Conservation (phyloP, 2,329 filamentous ascomycete genomes). For the Ceratocystis colombiana region DNA sequence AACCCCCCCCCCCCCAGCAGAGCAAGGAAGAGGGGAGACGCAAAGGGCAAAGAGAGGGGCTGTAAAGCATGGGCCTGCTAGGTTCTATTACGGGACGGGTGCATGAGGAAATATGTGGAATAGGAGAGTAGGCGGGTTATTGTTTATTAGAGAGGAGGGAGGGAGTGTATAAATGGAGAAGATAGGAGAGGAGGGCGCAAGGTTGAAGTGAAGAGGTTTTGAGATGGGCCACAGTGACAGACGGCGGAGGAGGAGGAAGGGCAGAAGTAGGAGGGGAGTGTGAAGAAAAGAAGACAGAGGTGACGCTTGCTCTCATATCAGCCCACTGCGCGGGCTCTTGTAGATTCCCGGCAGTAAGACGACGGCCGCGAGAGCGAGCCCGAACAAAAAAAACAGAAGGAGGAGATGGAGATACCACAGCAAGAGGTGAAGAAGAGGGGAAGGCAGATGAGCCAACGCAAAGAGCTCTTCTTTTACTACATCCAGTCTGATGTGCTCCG, state of each 20-base stretch:
- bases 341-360: not conserved
- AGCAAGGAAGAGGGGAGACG: not conserved
- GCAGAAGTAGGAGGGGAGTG: not conserved
- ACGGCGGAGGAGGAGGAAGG: not conserved
- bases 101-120: not conserved
- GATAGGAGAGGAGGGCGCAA: not conserved
- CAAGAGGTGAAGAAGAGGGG: not conserved
- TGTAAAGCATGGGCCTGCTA: not conserved
- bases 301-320: not conserved
- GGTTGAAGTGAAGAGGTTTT: not conserved
- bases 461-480: not conserved
- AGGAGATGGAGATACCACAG: not conserved
- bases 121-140: not conserved
- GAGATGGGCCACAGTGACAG: not conserved
- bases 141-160: not conserved
- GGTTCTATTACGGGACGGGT: not conserved
- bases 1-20: not conserved
- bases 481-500: not conserved
- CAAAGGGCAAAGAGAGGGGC: not conserved
- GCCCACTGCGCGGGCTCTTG: not conserved
- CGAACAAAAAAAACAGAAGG: not conserved
- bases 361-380: not conserved
- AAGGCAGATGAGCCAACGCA: not conserved
- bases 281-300: not conserved
- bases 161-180: not conserved